Conservation (phyloP, 495 filamentous ascomycete genomes). For the Talaromyces thailandensis region DNA sequence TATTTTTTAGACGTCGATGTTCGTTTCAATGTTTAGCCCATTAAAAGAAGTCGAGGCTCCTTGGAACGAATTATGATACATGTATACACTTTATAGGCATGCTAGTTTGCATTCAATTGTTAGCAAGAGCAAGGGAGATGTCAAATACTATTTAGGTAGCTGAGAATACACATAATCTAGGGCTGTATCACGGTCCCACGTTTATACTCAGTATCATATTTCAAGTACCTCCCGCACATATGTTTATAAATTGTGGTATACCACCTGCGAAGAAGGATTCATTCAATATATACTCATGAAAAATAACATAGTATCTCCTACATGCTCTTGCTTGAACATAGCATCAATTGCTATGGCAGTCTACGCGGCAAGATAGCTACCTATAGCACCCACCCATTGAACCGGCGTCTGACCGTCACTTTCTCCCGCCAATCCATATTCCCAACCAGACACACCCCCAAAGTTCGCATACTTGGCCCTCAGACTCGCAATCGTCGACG, state of each 20-base stretch:
- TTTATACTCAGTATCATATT: too few species aligned
- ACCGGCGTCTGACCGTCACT: slow-evolving; percentile 2
- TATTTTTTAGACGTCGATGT: too few species aligned
- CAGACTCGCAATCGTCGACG: slow-evolving; percentile 20
- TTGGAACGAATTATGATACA: too few species aligned
- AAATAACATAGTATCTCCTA: not conserved
- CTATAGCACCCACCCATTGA: not conserved
- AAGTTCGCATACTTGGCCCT: slow-evolving; percentile 39
- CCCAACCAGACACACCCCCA: slow-evolving; percentile 64
- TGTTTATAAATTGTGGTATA: too few species aligned
- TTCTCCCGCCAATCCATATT: slow-evolving; percentile 31
- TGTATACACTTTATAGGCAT: too few species aligned
- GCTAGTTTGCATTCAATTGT: too few species aligned
- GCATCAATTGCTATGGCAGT: not conserved
- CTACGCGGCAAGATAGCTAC: not conserved
- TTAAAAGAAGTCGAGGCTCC: too few species aligned
- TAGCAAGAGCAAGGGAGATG: too few species aligned
- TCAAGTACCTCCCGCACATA: too few species aligned
- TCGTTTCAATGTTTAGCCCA: too few species aligned
- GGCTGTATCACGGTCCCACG: not conserved
- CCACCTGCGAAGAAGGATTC: not conserved
- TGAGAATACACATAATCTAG: too few species aligned
- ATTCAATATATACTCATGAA: not conserved
- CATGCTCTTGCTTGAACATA: not conserved
- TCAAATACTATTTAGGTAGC: too few species aligned